Evolutionary conservation across 2,329 filamentous ascomycete species (phyloP), one percentile per base, ranked within the genome.

Genomic region (Cercospora sp.): DNA sequence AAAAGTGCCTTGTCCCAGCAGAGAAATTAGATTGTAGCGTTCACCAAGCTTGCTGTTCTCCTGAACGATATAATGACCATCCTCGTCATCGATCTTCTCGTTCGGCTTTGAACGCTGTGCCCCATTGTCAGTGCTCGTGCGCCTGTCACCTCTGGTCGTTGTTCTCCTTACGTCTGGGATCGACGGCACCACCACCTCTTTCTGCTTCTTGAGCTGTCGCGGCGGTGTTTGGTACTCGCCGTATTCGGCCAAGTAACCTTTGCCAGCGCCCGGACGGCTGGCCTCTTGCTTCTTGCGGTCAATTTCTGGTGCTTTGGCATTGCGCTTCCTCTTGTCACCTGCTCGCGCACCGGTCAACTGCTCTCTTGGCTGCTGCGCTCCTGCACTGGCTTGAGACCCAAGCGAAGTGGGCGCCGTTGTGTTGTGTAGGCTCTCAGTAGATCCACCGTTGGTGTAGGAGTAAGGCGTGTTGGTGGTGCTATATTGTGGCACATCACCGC

Each of bases 1-100:
- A 78, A 99, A 99, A 0, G 95, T 99, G 71, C 95, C 95, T 81
- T 99, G 95, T 23, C 95, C 95, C 12, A 99, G 89, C 30, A 98
- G 86, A 74, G 93, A 93, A 69, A 91, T 85, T 74, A 99, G 94
- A 82, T 91, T 89, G 80, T 98, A 99, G 87, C 93, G 87, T 55
- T 95, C 89, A 13, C 95, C 97, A 63, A 99, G 84, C 68, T 92
- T 88, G 10, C 91, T 91, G 73, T 97, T 92, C 31, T 94, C 91
- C 1, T 91, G 89, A 23, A 99, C 94, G 73, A 98, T 93, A 78
- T 97, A 99, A 80, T 99, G 95, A 5, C 95, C 95, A 75, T 99
- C 95, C 57, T 97, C 93, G 73, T 99, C 95, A 75, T 99, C 95
- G 55, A 95, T 90, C 78, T 96, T 95, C 73, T 89, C 85, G 72